Percentiles rank a stretch among this genome's conserved stretches.
These are phyloP conservation scores for Alternaria ethzedia DNA, from an alignment of 2,329 filamentous ascomycete genomes.

Conservation along the genomic window DNA sequence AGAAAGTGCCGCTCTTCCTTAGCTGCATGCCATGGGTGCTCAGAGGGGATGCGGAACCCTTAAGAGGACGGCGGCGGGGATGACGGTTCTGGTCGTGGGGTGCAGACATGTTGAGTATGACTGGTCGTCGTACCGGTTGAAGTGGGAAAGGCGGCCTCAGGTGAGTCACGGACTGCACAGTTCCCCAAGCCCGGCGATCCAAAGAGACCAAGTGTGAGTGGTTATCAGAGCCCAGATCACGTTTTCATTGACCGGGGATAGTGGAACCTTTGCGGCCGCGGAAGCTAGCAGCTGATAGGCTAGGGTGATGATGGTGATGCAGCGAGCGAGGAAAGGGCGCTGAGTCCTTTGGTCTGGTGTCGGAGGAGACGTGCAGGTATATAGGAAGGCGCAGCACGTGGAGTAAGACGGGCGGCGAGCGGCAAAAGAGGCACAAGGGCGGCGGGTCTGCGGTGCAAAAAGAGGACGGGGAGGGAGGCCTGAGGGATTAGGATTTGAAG, in stretches of 20 bases:
- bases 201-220: conserved; percentile 31
- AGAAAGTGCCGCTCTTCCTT: conserved; percentile 58
- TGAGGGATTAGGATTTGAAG: conserved; percentile 33
- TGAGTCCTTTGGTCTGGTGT: conserved; percentile 27
- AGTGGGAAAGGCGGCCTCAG: conserved; percentile 38
- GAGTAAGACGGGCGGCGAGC: conserved; percentile 38
- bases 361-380: conserved; percentile 32
- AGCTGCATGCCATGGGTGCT: conserved; percentile 53
- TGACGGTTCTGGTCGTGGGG: conserved; percentile 50
- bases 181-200: conserved; percentile 33
- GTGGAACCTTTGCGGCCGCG: conserved; percentile 14
- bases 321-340: conserved; percentile 37
- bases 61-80: conserved; percentile 56
- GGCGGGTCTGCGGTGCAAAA: conserved; percentile 29
- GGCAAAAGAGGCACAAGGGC: conserved; percentile 32
- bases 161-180: conserved; percentile 44
- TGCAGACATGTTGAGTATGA: conserved; percentile 48
- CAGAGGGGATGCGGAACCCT: conserved; percentile 42
- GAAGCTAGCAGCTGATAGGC: conserved; percentile 13
- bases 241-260: conserved; percentile 30
- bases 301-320: conserved; percentile 11
- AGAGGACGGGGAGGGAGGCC: conserved; percentile 30
- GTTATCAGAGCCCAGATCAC: conserved; percentile 32
- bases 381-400: conserved; percentile 45
- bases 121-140: conserved; percentile 35